Base-by-base conservation (phyloP, 75 land plant genomes). In the Sequoiadendron giganteum region DNA sequence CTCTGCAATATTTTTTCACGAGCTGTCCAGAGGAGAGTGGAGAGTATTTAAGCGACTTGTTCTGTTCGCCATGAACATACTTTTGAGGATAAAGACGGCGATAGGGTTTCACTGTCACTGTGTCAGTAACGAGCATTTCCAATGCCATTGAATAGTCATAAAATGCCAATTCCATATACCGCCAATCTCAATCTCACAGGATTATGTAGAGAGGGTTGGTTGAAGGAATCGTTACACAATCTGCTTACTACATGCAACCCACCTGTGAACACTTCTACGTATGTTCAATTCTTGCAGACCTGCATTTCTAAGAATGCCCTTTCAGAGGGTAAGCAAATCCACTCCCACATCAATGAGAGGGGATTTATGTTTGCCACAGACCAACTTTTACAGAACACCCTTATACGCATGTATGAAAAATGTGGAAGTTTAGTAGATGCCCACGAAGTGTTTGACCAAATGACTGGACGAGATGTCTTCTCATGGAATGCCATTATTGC, bases 401-500 rank as follows among this genome's bases (percentile, higher is more conserved):
- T 86, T 86, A 43, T 86, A 36, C 36, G 28, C 83, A 42, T 75
- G 83, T 86, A 86, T 72, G 54, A 58, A 85, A 49, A 43, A 21
- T 49, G 86, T 54, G 55, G 65, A 32, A 25, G 65, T 85, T n/a
- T 85, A 52, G 86, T 2, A 15, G 8, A 55, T 54, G 86, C 86
- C 4, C 38, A 58, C 40, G 11, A 32, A 30, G 42, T 85, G 38
- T 85, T 85, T 85, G 86, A 55, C 49, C 43, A 68, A 61, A 16
- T 88, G 36, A 79, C 55, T 73, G 48, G 43, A 75, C 89, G 89
- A 72, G 93, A 93, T 85, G 21, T 87, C 14, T 70, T 93, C 34
- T 86, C 93, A 32, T 93, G 93, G 93, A 93, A 83, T 86, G 58
- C 88, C 9, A 48, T 91, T 39, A 88, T 91, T 86, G 84, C 88